Base-by-base conservation (phyloP, 2,329 filamentous ascomycete species). In the Xylariales sp. region DNA sequence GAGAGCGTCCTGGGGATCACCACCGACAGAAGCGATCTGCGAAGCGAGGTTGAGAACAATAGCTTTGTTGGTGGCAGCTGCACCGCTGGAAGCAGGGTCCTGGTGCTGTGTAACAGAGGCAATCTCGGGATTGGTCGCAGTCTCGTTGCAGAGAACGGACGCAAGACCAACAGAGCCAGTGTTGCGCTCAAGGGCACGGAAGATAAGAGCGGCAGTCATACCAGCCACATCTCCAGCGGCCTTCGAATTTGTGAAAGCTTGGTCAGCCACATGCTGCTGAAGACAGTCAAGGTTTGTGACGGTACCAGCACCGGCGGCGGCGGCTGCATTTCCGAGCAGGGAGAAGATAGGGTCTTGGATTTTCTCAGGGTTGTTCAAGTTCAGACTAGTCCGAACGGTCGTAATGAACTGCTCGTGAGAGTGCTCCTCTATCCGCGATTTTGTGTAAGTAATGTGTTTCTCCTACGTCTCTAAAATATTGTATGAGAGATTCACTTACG, bases 51-150 rank as follows among this genome's bases (percentile, higher is more conserved):
- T 70, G 6, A 81, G 64, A 32, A 76, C 70, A 47, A 83, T 74
- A 24, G 66, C 63, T 63, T 81, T 82, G 67, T 85, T 85, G 33
- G 66, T 61, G 2, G 56, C 70, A 12, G 70, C 68, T 11, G 79
- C 76, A 29, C 70, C 71, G 4, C 67, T 53, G 1, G 76, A 76
- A 15, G 81, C 81, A 19, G 81, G 78, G 55, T 85, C 81, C 61
- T 85, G 80, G 60, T 85, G 81, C 60, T 83, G 78, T 38, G 67
- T 61, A 42, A 85, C 56, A 29, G 77, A 77, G 19, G 69, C 73
- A 50, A 85, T 82, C 62, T 85, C 80, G 3, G 80, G 70, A 61
- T 85, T 85, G 41, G 67, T 65, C 13, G 81, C 76, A 28, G 60
- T 65, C 51, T 77, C 55, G 24, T 59, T 69, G 64, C 81, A 85